Evolutionary conservation across 1,284 basidiomycete species (phyloP).

Genomic region (Hypsizygus ulmarius): DNA sequence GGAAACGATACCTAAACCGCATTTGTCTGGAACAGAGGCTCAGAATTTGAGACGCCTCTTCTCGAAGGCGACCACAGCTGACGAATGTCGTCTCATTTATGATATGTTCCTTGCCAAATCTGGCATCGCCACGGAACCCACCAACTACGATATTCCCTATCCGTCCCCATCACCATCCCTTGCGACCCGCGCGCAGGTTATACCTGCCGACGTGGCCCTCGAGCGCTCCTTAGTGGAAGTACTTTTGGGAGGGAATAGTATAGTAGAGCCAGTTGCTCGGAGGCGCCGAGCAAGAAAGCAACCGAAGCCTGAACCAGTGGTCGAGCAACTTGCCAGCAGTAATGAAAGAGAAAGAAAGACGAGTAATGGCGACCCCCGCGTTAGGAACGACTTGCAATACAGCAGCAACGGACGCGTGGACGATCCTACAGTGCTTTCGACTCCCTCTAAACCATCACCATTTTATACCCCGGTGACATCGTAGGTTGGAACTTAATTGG

Average conservation of each 20-base stretch:
- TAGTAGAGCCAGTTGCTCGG: constrained; percentile 10
- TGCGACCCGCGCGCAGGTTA: constrained; percentile 21
- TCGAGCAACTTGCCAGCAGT: background rate
- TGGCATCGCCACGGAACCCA: constrained; percentile 40
- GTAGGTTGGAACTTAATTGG: too few relatives aligned
- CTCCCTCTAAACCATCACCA: background rate
- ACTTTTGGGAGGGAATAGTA: constrained; percentile 42
- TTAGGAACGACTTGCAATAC: constrained; percentile 2
- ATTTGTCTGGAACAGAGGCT: constrained; percentile 39
- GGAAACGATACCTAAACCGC: constrained; percentile 15
- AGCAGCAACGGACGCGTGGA: background rate
- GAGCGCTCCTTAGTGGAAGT: constrained; percentile 50
- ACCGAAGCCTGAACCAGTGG: constrained; percentile 3
- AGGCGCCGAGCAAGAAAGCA: constrained; percentile 10
- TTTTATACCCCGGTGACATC: constrained; percentile 1
- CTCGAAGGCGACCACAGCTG: constrained; percentile 67
- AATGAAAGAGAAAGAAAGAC: background rate
- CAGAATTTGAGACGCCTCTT: constrained; percentile 69
- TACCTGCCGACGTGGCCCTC: constrained; percentile 29
- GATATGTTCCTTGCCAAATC: constrained; percentile 76
- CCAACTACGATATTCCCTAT: constrained; percentile 30
- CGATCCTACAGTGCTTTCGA: background rate
- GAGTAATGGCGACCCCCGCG: constrained; percentile 2
- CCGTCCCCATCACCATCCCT: constrained; percentile 37
- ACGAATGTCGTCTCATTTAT: constrained; percentile 82